A percentile compares a stretch with the other conserved stretches of the same genome.
These are phyloP conservation scores for Tolypocladium cylindrosporum DNA, from an alignment of 2,329 filamentous ascomycete species.

Conservation along the genomic window DNA sequence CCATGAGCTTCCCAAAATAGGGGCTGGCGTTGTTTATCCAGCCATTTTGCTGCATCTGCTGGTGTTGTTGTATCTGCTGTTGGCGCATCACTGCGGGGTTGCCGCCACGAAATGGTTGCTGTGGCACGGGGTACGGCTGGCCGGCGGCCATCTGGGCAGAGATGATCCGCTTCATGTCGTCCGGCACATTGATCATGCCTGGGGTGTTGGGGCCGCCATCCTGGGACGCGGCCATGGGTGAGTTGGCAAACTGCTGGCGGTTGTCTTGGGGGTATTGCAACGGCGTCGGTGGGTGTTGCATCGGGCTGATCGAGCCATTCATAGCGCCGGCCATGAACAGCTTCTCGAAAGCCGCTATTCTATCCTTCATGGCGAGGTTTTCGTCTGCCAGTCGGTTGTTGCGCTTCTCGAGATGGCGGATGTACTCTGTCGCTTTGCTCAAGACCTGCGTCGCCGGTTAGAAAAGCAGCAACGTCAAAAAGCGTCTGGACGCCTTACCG, in stretches of 20 bases:
- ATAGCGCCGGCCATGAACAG: constrained; percentile 71
- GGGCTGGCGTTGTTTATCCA: constrained; percentile 45
- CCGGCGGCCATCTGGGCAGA: constrained; percentile 45
- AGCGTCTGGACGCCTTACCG: constrained; percentile 34
- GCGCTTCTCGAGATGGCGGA: constrained; percentile 83
- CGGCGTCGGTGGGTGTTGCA: constrained; percentile 43
- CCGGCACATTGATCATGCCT: constrained; percentile 57
- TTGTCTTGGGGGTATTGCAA: constrained; percentile 35
- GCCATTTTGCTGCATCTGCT: constrained; percentile 36
- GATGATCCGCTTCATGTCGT: constrained; percentile 54
- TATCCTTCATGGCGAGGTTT: constrained; percentile 66
- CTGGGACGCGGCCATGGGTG: constrained; percentile 31
- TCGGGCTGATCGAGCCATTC: constrained; percentile 44
- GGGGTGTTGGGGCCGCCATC: constrained; percentile 30
- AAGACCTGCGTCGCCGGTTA: constrained; percentile 45
- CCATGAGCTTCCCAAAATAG: constrained; percentile 72
- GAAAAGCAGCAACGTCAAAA: neutral
- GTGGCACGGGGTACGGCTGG: constrained; percentile 41
- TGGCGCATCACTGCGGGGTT: constrained; percentile 39
- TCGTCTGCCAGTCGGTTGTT: constrained; percentile 77
- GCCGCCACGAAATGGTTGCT: constrained; percentile 34
- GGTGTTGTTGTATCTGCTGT: constrained; percentile 45
- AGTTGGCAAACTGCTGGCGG: constrained; percentile 35
- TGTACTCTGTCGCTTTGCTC: constrained; percentile 94
- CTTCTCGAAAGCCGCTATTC: constrained; percentile 67